Conservation (phyloP, 2,329 filamentous ascomycete species). For the Neopestalotiopsis sp. region DNA sequence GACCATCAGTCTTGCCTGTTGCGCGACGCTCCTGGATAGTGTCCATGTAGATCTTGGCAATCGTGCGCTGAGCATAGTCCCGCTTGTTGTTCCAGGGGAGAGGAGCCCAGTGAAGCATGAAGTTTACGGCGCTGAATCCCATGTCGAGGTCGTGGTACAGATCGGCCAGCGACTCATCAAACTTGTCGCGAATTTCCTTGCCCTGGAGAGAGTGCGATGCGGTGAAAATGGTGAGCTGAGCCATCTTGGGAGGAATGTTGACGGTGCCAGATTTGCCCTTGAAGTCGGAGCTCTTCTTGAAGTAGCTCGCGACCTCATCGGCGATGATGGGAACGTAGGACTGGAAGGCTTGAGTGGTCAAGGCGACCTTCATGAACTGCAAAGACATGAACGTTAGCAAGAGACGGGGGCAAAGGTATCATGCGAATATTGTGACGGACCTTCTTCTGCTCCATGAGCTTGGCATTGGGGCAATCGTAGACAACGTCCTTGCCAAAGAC, state of each 20-base stretch:
- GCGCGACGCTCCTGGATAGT: conserved; percentile 77
- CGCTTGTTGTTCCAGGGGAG: conserved; percentile 87
- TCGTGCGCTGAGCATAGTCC: conserved; percentile 79
- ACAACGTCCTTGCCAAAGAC: conserved; percentile 86
- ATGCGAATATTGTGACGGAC: conserved; percentile 47
- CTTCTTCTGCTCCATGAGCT: conserved; percentile 97
- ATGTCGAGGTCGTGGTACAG: conserved; percentile 90
- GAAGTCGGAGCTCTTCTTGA: conserved; percentile 71
- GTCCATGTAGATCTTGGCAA: conserved; percentile 82
- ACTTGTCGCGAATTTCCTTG: conserved; percentile 79
- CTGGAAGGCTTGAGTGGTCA: conserved; percentile 76
- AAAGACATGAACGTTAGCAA: not conserved
- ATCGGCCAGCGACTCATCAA: conserved; percentile 80
- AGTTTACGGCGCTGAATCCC: conserved; percentile 89
- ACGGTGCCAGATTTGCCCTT: conserved; percentile 71
- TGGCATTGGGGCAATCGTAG: conserved; percentile 89
- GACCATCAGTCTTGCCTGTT: conserved; percentile 53
- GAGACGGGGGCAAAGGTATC: not conserved
- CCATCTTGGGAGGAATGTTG: conserved; percentile 77
- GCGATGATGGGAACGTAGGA: conserved; percentile 81
- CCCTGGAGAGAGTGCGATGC: conserved; percentile 87
- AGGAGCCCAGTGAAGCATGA: conserved; percentile 86
- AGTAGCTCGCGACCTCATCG: conserved; percentile 74
- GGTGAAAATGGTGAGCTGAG: conserved; percentile 89
- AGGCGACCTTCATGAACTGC: conserved; percentile 81